Conservation (phyloP, 495 filamentous ascomycete species). For the Glutinoglossum americanum region DNA sequence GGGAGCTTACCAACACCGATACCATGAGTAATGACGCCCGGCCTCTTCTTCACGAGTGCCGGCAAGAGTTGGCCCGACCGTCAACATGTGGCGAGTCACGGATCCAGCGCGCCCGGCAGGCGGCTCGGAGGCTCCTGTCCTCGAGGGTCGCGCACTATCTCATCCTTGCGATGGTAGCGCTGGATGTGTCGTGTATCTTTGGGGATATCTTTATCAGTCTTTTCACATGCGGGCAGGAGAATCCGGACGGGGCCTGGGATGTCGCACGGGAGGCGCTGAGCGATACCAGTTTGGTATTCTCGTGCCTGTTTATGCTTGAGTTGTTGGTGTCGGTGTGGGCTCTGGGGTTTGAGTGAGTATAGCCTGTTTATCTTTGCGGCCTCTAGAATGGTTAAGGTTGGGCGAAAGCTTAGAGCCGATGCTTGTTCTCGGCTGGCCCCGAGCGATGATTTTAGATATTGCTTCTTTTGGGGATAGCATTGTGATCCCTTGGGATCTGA, state of each 20-base stretch:
- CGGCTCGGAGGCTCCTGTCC: slow-evolving; percentile 20
- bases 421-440: too few species aligned
- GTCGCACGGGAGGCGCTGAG: slow-evolving; percentile 21
- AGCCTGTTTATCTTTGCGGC: too few species aligned
- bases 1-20: too few species aligned
- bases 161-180: slow-evolving; percentile 30
- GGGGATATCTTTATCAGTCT: slow-evolving; percentile 40
- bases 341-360: slow-evolving; percentile 26
- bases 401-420: too few species aligned
- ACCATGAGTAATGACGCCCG: too few species aligned
- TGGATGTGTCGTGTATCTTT: slow-evolving; percentile 37
- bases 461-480: neutral
- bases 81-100: neutral
- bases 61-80: too few species aligned
- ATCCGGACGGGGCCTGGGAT: slow-evolving; percentile 16
- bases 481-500: neutral
- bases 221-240: slow-evolving; percentile 24
- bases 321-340: slow-evolving; percentile 25
- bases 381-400: too few species aligned
- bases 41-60: too few species aligned
- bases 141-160: slow-evolving; percentile 36
- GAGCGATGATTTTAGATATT: neutral
- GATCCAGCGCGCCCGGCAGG: neutral
- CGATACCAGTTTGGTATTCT: slow-evolving; percentile 28
- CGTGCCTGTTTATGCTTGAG: slow-evolving; percentile 38